A percentile compares a stretch with the other conserved stretches of the same genome.
Evolutionary conservation across 768 basidiomycete species (phyloP).

Genomic region (Hygrophorus pudorinus): DNA sequence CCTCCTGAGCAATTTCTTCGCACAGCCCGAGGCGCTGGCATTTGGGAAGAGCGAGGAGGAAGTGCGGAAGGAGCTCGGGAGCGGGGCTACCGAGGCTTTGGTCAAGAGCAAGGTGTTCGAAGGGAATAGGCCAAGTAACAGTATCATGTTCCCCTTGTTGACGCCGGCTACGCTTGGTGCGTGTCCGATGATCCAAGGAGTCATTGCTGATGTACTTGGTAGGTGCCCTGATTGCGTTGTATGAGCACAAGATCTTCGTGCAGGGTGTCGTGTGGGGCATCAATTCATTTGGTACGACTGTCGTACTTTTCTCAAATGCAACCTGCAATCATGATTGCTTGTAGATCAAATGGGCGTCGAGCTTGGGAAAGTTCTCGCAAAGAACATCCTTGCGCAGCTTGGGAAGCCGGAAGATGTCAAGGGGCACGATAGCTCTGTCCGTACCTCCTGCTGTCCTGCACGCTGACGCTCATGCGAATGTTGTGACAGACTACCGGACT

Average conservation of each 20-base stretch:
- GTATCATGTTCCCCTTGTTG: slow-evolving; percentile 87
- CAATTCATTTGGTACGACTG: slow-evolving; percentile 83
- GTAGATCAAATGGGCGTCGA: slow-evolving; percentile 99
- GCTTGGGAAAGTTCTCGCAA: slow-evolving; percentile 94
- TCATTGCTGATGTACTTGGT: slow-evolving; percentile 8
- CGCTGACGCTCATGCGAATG: neutral
- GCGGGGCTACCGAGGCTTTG: slow-evolving; percentile 68
- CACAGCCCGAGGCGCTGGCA: slow-evolving; percentile 94
- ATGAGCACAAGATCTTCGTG: slow-evolving; percentile 98
- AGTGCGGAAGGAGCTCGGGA: slow-evolving; percentile 56
- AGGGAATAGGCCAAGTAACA: slow-evolving; percentile 95
- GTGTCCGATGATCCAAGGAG: slow-evolving; percentile 11
- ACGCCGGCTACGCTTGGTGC: slow-evolving; percentile 81
- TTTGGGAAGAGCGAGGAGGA: slow-evolving; percentile 95
- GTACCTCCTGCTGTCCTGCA: slow-evolving; percentile 18
- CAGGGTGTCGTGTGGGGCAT: slow-evolving; percentile 98
- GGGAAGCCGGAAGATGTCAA: slow-evolving; percentile 66
- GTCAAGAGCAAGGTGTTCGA: slow-evolving; percentile 98
- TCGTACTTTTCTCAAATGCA: neutral
- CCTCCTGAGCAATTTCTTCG: slow-evolving; percentile 95
- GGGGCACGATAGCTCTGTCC: slow-evolving; percentile 81
- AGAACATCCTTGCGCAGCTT: slow-evolving; percentile 88
- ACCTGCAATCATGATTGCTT: neutral
- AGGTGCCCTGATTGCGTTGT: slow-evolving; percentile 79
- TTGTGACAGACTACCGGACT: slow-evolving; percentile 84